These are phyloP conservation scores for Clonostachys chloroleuca DNA, from an alignment of 2,329 filamentous ascomycete genomes.

Conservation along the genomic window DNA sequence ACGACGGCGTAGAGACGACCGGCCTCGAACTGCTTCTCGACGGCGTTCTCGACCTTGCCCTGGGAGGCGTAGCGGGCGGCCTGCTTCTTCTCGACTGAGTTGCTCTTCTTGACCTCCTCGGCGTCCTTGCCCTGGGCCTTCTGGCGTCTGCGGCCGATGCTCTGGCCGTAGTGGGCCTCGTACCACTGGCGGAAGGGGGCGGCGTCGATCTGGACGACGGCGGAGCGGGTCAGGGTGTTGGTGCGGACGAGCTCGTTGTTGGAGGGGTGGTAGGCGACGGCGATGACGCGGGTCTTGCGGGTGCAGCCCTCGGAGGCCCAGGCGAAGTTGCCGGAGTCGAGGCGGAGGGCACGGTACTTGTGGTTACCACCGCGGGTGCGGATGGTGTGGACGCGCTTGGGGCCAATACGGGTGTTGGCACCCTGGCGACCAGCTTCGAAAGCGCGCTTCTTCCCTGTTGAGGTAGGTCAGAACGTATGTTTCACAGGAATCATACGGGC, in stretches of 20 bases:
- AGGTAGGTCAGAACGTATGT: conserved; percentile 71
- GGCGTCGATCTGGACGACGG: conserved; percentile 98
- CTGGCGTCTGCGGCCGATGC: conserved; percentile 87
- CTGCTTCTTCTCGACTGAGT: conserved; percentile 95
- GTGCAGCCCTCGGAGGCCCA: conserved; percentile 98
- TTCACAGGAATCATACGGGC: conserved; percentile 51
- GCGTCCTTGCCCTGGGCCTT: conserved; percentile 65
- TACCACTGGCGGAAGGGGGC: conserved; percentile 99
- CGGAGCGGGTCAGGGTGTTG: conserved; percentile 99
- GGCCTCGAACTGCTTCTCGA: conserved; percentile 99
- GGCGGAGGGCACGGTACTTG: conserved; percentile 98
- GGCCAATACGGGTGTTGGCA: conserved; percentile 98
- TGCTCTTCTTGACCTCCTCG: conserved; percentile 86
- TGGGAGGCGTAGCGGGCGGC: conserved; percentile 72
- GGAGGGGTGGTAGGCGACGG: conserved; percentile 96
- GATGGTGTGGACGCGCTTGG: conserved; percentile 95
- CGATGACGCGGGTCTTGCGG: conserved; percentile 99
- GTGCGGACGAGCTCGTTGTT: conserved; percentile 99
- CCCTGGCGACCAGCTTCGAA: conserved; percentile 99
- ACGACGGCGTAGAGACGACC: conserved; percentile 95
- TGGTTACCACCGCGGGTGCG: conserved; percentile 97
- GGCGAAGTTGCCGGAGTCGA: conserved; percentile 98
- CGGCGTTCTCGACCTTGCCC: conserved; percentile 87
- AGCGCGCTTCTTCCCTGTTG: conserved; percentile 88
- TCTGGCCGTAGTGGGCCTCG: conserved; percentile 97